phyloP scores from a whole-genome alignment of 225 moss, liverwort and hornwort genomes.

The Sphagnum tenellum region DNA sequence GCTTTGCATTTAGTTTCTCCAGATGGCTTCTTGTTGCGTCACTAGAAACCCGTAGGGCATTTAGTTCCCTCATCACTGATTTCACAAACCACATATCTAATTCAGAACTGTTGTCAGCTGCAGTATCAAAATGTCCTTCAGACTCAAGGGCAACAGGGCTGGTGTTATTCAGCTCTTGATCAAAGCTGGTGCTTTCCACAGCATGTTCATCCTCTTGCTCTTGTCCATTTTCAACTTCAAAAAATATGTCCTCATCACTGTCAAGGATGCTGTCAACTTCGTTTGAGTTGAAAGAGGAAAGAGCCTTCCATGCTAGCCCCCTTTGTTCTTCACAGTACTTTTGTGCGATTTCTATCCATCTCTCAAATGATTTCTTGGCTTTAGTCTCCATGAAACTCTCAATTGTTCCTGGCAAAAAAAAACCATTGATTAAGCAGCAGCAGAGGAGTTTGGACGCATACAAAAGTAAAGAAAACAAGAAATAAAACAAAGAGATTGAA shows the following conservation, averaged over 20 bases:
- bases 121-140: slow-evolving; percentile 25
- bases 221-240: slow-evolving; percentile 31
- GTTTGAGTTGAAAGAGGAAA: slow-evolving; percentile 7
- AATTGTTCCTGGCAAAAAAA: slow-evolving; percentile 18
- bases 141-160: slow-evolving; percentile 8
- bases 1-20: slow-evolving; percentile 28
- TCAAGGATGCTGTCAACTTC: slow-evolving; percentile 13
- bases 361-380: slow-evolving; percentile 43
- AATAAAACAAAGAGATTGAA: no score
- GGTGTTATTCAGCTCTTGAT: slow-evolving; percentile 19
- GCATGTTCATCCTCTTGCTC: slow-evolving; percentile 17
- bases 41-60: slow-evolving; percentile 29
- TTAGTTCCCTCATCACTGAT: slow-evolving; percentile 30
- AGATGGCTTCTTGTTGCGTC: slow-evolving; percentile 34
- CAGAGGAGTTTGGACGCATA: no score
- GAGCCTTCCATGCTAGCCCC: slow-evolving; percentile 21
- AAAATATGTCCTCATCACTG: slow-evolving; percentile 38
- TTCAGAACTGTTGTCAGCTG: no score
- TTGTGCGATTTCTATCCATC: slow-evolving; percentile 39
- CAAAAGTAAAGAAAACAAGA: no score
- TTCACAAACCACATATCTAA: slow-evolving; percentile 19
- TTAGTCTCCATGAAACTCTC: slow-evolving; percentile 47
- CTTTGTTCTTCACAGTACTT: slow-evolving; percentile 34
- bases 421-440: not conserved
- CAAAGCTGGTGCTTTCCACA: slow-evolving; percentile 16